Percentiles rank a stretch among this genome's conserved stretches.
Evolutionary conservation across 768 basidiomycete genomes (phyloP).

Genomic region (Hydnomerulius pinastri): DNA sequence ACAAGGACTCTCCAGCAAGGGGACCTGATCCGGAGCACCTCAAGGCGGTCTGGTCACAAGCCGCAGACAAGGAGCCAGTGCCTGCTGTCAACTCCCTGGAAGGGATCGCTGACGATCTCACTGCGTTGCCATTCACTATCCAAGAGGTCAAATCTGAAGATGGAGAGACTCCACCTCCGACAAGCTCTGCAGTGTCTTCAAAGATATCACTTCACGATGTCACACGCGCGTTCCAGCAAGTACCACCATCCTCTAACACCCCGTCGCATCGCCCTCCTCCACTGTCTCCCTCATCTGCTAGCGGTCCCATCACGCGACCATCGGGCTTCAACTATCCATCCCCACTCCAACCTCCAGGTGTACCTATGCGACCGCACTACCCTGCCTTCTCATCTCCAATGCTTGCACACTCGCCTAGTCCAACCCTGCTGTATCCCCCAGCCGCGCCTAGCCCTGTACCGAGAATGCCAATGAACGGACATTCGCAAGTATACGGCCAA

Average conservation of each 20-base stretch:
- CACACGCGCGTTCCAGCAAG: constrained; percentile 85
- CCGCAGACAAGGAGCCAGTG: constrained; percentile 66
- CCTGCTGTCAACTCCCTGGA: constrained; percentile 79
- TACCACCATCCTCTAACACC: constrained; percentile 60
- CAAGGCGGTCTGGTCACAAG: constrained; percentile 83
- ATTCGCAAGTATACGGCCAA: constrained; percentile 58
- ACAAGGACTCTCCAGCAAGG: constrained; percentile 70
- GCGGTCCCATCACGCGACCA: constrained; percentile 29
- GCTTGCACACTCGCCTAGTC: constrained; percentile 71
- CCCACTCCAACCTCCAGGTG: constrained; percentile 45
- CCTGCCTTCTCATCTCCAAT: constrained; percentile 65
- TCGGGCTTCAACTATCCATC: constrained; percentile 34
- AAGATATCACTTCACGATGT: constrained; percentile 84
- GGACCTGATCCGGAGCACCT: constrained; percentile 82
- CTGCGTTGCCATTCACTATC: constrained; percentile 74
- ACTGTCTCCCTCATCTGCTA: constrained; percentile 51
- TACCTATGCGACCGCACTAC: constrained; percentile 57
- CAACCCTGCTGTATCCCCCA: constrained; percentile 65
- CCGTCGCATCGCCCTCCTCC: constrained; percentile 47
- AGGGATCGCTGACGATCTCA: constrained; percentile 81
- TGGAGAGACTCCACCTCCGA: constrained; percentile 76
- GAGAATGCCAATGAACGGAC: constrained; percentile 63
- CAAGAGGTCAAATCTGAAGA: constrained; percentile 89
- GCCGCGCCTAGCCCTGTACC: constrained; percentile 67
- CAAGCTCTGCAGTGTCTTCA: constrained; percentile 54